Evolutionary conservation across 768 basidiomycete genomes (phyloP), one percentile per base, ranked within the genome.

Genomic region (Tricholoma matsutake): DNA sequence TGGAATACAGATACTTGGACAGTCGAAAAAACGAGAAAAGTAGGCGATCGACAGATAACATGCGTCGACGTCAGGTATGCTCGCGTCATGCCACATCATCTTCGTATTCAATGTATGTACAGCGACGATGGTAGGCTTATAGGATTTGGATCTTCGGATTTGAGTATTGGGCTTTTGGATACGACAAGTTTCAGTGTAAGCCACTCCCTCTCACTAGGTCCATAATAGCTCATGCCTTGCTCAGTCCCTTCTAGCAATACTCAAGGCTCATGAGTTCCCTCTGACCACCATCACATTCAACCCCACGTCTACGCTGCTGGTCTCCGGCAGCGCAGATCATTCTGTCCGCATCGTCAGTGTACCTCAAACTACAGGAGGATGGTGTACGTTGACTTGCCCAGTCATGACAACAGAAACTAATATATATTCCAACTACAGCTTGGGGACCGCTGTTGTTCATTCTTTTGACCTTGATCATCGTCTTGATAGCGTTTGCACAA

Each of bases 261-360:
- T 98, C 60, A 92, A 92, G 73, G 92, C 97, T 0, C 96, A 98
- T 73, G 94, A 96, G 61, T 94, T 98, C 72, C 92, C 97, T 4
- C 86, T 92, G 5, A 98, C 97, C 1, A 86, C 91, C 4, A 75
- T 99, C 58, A 84, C 84, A 61, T 99, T 99, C 80, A 96, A 90
- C 70, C 89, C 94, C 1, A 79, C 86, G 6, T 87, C 89, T 11
- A 85, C 80, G n/a, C 65, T 96, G 11, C 81, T 99, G 3, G 83
- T 96, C 18, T 93, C 93, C 5, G 96, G 91, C 16, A 94, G 94
- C 66, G 91, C 92, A 7, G 96, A 98, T 75, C 94, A 92, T 71
- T 86, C 89, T 2, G 77, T 98, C 18, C 85, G 96, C 29, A 78
- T 94, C 45, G 83, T 96, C 31, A 80, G 78, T n/a, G 84, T 95